Percentiles rank a stretch among this genome's conserved stretches.
Evolutionary conservation across 352 stramenopile genomes (phyloP).

Genomic region (Phytophthora colocasiae): DNA sequence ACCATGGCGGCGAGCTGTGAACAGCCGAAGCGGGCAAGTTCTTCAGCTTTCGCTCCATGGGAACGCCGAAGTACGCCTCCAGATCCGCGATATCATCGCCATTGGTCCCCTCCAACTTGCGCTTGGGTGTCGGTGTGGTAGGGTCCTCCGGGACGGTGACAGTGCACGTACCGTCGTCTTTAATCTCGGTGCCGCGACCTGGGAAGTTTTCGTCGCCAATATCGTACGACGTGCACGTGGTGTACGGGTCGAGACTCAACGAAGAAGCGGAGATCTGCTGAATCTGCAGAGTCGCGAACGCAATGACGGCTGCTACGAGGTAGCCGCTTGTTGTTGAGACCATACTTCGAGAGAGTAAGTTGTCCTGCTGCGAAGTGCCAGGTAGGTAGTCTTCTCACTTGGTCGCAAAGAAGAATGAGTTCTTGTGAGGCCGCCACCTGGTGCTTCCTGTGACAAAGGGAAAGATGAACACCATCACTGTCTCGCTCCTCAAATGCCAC

Average conservation of each 20-base stretch:
- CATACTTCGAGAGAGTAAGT: not conserved
- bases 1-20: slow-evolving; percentile 14
- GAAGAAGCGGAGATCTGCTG: slow-evolving; percentile 2
- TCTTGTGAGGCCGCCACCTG: too few relatives aligned
- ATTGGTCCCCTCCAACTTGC: slow-evolving; percentile 2
- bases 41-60: slow-evolving; percentile 23
- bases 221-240: slow-evolving; percentile 11
- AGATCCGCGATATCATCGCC: slow-evolving; percentile 17
- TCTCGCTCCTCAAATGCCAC: too few relatives aligned
- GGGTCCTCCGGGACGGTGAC: slow-evolving; percentile 12
- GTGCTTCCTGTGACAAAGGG: too few relatives aligned
- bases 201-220: slow-evolving; percentile 9
- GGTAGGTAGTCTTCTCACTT: too few relatives aligned
- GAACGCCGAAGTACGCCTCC: slow-evolving; percentile 5
- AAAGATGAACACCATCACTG: too few relatives aligned
- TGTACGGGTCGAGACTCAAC: slow-evolving; percentile 6
- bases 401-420: too few relatives aligned
- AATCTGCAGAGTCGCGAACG: slow-evolving; percentile 6
- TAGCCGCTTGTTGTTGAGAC: not conserved
- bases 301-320: not conserved
- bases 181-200: slow-evolving; percentile 2
- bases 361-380: too few relatives aligned
- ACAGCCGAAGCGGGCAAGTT: slow-evolving; percentile 17
- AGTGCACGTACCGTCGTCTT: slow-evolving; percentile 1
- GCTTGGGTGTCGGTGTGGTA: not conserved